Evolutionary conservation across 225 moss, liverwort and hornwort species (phyloP).

Genomic region (Bryoerythrophyllum caledonicum): DNA sequence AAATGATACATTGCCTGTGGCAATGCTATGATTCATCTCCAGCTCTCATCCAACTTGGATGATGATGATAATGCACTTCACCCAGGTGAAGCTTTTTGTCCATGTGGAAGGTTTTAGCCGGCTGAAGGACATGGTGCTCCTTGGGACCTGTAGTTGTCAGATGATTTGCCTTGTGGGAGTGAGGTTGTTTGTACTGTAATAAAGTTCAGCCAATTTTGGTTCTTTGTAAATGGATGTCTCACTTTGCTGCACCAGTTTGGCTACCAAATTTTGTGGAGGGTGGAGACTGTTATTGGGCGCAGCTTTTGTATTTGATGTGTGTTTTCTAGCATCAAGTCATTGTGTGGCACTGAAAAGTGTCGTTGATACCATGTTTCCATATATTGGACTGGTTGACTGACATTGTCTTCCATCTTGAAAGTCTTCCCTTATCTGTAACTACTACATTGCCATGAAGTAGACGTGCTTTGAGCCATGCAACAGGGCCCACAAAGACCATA

Average conservation of each 20-base stretch:
- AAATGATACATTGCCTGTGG: not conserved
- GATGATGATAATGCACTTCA: constrained; percentile 11
- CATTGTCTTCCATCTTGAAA: too few species aligned
- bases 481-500: too few species aligned
- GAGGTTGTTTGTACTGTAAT: constrained; percentile 29
- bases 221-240: not conserved
- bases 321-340: too few species aligned
- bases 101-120: not conserved
- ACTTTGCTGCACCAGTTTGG: not conserved
- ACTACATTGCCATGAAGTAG: too few species aligned
- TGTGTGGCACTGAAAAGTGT: too few species aligned
- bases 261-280: not conserved
- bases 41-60: constrained; percentile 13
- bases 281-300: not conserved
- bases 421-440: too few species aligned
- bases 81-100: not conserved
- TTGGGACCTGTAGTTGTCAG: not conserved
- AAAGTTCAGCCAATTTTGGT: not conserved
- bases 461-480: too few species aligned
- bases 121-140: constrained; percentile 12
- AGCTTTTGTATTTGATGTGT: not conserved
- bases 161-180: constrained; percentile 10
- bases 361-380: too few species aligned
- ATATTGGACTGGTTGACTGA: too few species aligned
- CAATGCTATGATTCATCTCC: constrained; percentile 6